A percentile compares a stretch with the other conserved stretches of the same genome.
Conservation (phyloP, 1,139 yeast species). For the Geotrichum phurueaensis region DNA sequence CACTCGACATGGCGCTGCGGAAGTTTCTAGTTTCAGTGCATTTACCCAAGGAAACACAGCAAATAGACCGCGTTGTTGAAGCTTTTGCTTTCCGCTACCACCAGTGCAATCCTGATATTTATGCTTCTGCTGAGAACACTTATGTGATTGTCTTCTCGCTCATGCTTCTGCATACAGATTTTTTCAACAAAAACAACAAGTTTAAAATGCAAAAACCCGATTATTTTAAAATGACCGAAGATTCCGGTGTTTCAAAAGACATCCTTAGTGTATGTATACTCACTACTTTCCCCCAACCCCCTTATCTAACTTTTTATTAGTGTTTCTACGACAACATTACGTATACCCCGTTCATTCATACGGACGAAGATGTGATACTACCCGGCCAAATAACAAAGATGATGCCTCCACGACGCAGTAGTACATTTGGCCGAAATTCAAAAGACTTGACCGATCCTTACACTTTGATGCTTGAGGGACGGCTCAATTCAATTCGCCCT, state of each 20-base stretch:
- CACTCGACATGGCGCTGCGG: constrained; percentile 60
- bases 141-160: constrained; percentile 55
- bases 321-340: constrained; percentile 62
- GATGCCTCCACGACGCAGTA: constrained; percentile 24
- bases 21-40: constrained; percentile 50
- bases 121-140: constrained; percentile 43
- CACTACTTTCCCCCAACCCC: constrained; percentile 20
- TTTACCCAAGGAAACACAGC: constrained; percentile 64
- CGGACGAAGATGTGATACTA: constrained; percentile 32
- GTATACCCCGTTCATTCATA: constrained; percentile 46
- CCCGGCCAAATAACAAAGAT: constrained; percentile 14
- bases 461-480: constrained; percentile 35
- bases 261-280: constrained; percentile 34
- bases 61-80: constrained; percentile 57
- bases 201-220: constrained; percentile 57
- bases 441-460: constrained; percentile 39
- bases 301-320: constrained; percentile 36
- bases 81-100: constrained; percentile 48
- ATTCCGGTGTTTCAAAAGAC: constrained; percentile 40
- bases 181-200: constrained; percentile 57
- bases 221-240: constrained; percentile 44
- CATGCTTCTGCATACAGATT: constrained; percentile 64
- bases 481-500: constrained; percentile 36
- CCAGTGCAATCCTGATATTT: constrained; percentile 39
- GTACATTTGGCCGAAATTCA: constrained; percentile 26